Evolutionary conservation across 2,329 filamentous ascomycete genomes (phyloP), one percentile per base, ranked within the genome.

Genomic region (Massarina eburnea): DNA sequence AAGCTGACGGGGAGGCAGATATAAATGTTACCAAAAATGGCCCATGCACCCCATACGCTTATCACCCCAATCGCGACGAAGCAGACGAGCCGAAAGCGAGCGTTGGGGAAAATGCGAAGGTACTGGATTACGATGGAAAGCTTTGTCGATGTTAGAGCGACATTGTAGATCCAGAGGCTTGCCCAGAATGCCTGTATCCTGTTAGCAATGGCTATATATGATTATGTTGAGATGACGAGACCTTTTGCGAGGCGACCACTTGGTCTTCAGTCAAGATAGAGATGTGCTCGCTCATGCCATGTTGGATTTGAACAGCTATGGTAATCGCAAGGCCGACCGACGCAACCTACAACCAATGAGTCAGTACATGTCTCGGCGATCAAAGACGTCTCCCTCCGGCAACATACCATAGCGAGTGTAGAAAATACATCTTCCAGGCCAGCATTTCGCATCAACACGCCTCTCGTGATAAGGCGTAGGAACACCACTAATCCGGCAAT

Each of bases 101-200:
- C 54, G 2, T 49, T 51, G 4, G 61, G 55, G 38, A 68, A 69
- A 9, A 70, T 61, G 3, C 57, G 59, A 12, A 66, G 51, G 26
- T 65, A 67, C 18, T 68, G 66, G 9, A 64, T 45, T 21, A 70
- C 50, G 29, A 69, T 64, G 2, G 64, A 63, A 2, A 68, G 41
- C 39, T 68, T 68, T n/a, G 54, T 66, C 22, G 55, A 49, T 3
- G 58, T 62, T 15, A 70, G 55, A 8, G 58, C 43, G n/a, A 68
- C 54, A 39, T 59, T 59, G 46, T 69, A 68, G 7, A 66, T 54
- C 62, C 61, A 67, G 0, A 67, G 46, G 17, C 61, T 62, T 8
- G 59, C 61, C 66, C 65, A 70, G 36, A 70, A 68, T 21, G 62
- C 58, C 66, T 68, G 35, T 34, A 20, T n/a, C 2, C 32, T 15